A percentile compares a stretch with the other conserved stretches of the same genome.
These are phyloP conservation scores for Colletotrichum sp. DNA, from an alignment of 2,329 filamentous ascomycete genomes.

Conservation along the genomic window DNA sequence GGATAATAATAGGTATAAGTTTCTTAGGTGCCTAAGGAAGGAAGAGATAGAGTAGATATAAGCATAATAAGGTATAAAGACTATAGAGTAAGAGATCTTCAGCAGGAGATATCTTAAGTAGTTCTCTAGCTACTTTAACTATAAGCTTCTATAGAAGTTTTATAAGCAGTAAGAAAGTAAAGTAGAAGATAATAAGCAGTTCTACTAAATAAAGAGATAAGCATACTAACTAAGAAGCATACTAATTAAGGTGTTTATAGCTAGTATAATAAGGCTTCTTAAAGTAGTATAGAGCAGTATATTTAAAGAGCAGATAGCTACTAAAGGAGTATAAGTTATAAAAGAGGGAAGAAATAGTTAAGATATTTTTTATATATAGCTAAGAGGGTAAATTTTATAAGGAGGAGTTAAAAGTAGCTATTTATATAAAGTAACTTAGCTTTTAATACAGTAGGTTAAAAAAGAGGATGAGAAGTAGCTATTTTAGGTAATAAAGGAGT, in stretches of 20 bases:
- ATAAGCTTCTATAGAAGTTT: no score
- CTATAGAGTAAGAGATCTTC: not conserved
- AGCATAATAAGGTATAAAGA: not conserved
- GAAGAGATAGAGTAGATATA: not conserved
- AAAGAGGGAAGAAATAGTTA: not conserved
- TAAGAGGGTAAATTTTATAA: no score
- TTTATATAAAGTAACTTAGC: no score
- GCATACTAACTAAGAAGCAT: not conserved
- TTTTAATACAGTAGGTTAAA: no score
- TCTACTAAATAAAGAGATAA: not conserved
- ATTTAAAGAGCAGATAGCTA: not conserved
- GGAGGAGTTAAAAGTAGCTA: no score
- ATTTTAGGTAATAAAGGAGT: no score
- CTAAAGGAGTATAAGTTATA: not conserved
- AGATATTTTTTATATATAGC: no score
- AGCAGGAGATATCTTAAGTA: not conserved
- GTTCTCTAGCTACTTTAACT: not conserved
- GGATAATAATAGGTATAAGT: not conserved
- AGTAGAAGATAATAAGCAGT: not conserved
- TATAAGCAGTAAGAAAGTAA: not conserved
- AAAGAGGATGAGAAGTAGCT: no score
- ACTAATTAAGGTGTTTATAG: not conserved
- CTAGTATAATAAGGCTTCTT: not conserved
- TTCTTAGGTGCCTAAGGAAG: accelerated
- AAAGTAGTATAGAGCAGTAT: not conserved